Evolutionary conservation across 2,329 filamentous ascomycete species (phyloP).

Genomic region (Colletotrichum brevisporum): DNA sequence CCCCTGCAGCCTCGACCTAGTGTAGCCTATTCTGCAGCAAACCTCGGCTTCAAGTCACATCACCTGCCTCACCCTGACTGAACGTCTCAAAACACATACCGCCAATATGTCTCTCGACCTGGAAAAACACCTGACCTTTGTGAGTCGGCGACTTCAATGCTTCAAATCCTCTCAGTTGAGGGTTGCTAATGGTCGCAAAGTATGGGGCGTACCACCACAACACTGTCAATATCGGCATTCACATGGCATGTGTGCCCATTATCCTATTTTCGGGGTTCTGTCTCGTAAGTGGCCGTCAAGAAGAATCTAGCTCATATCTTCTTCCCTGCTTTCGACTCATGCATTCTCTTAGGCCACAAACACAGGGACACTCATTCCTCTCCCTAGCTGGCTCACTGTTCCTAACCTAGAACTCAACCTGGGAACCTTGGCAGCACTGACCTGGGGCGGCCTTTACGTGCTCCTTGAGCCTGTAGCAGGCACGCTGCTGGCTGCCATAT

Average conservation of each 20-base stretch:
- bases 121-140: constrained; percentile 86
- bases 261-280: constrained; percentile 80
- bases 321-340: constrained; percentile 25
- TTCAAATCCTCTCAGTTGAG: neutral
- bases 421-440: constrained; percentile 73
- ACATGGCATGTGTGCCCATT: constrained; percentile 83
- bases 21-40: constrained; percentile 36
- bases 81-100: constrained; percentile 25
- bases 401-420: constrained; percentile 78
- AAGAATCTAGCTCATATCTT: neutral
- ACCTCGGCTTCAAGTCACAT: constrained; percentile 29
- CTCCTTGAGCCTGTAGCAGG: constrained; percentile 96
- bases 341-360: constrained; percentile 67
- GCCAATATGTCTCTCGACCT: constrained; percentile 77
- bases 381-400: constrained; percentile 76
- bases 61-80: constrained; percentile 18
- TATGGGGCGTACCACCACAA: constrained; percentile 90
- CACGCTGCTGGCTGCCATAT: constrained; percentile 79
- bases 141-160: constrained; percentile 59
- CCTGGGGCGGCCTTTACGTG: constrained; percentile 86
- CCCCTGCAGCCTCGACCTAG: constrained; percentile 31
- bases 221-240: constrained; percentile 81
- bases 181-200: constrained; percentile 57
- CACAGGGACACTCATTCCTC: constrained; percentile 72
- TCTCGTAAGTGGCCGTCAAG: constrained; percentile 69